phyloP scores from a whole-genome alignment of 345 rosid genomes.

The Eucalyptus curtisii region DNA sequence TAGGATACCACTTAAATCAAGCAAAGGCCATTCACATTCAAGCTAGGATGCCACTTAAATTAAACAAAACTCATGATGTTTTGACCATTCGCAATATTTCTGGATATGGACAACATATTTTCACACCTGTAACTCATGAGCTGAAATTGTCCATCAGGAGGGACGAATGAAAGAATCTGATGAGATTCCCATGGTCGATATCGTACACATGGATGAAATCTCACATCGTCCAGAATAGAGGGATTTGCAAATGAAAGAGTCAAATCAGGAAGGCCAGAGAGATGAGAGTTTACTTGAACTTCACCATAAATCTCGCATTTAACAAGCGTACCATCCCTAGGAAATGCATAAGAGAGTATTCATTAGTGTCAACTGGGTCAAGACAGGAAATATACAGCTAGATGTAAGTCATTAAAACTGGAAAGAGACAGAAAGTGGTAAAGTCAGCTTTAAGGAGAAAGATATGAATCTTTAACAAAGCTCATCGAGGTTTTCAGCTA shows the following conservation, averaged over 20 bases:
- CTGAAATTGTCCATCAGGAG: conserved; percentile 94
- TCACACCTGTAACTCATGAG: conserved; percentile 96
- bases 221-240: conserved; percentile 59
- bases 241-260: conserved; percentile 81
- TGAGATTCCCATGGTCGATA: conserved; percentile 94
- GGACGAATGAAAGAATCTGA: conserved; percentile 87
- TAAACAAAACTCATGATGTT: background rate
- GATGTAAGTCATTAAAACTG: background rate
- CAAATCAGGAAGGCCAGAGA: conserved; percentile 92
- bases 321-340: conserved; percentile 54
- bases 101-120: background rate
- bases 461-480: background rate
- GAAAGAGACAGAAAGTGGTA: background rate
- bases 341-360: background rate
- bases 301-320: conserved; percentile 75
- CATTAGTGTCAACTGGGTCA: background rate
- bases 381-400: background rate
- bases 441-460: background rate
- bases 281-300: conserved; percentile 82
- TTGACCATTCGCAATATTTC: background rate
- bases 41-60: background rate
- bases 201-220: conserved; percentile 95
- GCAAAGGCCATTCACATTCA: background rate
- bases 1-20: background rate
- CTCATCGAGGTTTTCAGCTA: background rate